Evolutionary conservation across 805 yeast species (phyloP).

Genomic region (Yarrowia keelungensis): DNA sequence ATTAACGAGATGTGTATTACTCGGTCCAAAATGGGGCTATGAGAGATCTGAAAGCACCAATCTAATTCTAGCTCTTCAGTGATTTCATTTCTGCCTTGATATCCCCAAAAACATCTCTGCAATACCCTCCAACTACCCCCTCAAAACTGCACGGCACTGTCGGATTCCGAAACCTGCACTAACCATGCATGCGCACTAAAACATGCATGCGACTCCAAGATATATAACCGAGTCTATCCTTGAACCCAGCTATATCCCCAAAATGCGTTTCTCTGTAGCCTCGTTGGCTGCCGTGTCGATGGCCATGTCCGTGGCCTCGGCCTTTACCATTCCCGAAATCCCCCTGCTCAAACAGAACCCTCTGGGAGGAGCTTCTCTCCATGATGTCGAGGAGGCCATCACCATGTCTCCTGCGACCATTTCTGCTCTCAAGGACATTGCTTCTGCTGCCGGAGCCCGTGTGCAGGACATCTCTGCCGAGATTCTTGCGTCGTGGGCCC

Average conservation of each 20-base stretch:
- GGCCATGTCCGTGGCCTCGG: constrained; percentile 6
- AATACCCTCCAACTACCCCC: too few species aligned
- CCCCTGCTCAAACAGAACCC: constrained; percentile 15
- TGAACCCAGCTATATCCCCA: background rate
- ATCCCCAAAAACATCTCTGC: too few species aligned
- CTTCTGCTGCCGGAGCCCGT: constrained; percentile 10
- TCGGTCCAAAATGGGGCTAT: too few species aligned
- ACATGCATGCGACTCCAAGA: constrained; percentile 1
- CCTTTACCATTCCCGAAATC: constrained; percentile 21
- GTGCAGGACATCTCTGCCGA: constrained; percentile 25
- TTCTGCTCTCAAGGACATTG: constrained; percentile 24
- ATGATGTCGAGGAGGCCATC: background rate
- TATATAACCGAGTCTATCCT: background rate
- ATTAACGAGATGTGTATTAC: too few species aligned
- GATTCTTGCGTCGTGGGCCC: constrained; percentile 22
- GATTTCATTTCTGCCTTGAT: background rate
- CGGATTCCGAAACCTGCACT: constrained; percentile 8
- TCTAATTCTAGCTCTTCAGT: background rate
- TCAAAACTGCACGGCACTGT: constrained; percentile 2
- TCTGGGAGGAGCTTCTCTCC: background rate
- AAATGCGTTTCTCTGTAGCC: constrained; percentile 12
- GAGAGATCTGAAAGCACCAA: background rate
- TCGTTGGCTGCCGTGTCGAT: background rate
- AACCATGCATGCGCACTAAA: background rate
- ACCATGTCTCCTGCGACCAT: constrained; percentile 12